Conservation (phyloP, 106 monocot genomes). For the Agapanthus africanus region DNA sequence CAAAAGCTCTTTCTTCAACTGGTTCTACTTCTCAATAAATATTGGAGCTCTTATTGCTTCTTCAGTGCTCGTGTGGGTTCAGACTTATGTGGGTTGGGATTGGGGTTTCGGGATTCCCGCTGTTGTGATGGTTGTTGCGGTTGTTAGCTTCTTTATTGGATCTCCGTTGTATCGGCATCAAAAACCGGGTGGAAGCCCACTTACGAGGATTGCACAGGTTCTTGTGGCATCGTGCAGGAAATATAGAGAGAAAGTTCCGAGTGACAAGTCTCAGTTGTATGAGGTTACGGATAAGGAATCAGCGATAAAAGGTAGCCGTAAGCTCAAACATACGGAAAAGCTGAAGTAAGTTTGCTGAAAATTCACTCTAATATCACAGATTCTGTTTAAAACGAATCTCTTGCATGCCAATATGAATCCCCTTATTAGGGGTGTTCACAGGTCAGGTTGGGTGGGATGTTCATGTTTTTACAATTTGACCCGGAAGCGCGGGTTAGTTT, state of each 20-base stretch:
- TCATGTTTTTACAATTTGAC: too few species aligned
- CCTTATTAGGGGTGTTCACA: too few species aligned
- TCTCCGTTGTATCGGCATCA: slow-evolving; percentile 35
- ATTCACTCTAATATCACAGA: too few species aligned
- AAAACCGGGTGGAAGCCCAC: slow-evolving; percentile 46
- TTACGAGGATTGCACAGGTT: slow-evolving; percentile 44
- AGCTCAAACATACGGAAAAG: slow-evolving; percentile 41
- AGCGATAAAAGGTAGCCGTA: slow-evolving; percentile 36
- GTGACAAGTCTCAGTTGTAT: slow-evolving; percentile 34
- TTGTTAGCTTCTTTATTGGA: slow-evolving; percentile 44
- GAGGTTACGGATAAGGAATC: slow-evolving; percentile 37
- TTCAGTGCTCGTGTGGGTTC: slow-evolving; percentile 45
- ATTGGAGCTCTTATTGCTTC: slow-evolving; percentile 46
- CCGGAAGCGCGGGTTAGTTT: too few species aligned
- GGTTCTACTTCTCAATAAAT: slow-evolving; percentile 58
- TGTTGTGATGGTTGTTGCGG: slow-evolving; percentile 35
- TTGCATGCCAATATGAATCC: too few species aligned
- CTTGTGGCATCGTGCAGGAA: slow-evolving; percentile 32
- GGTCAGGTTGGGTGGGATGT: too few species aligned
- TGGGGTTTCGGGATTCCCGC: slow-evolving; percentile 54
- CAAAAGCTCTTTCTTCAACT: slow-evolving; percentile 65
- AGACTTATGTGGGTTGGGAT: slow-evolving; percentile 51
- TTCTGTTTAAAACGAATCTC: too few species aligned
- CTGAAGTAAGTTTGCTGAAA: slow-evolving; percentile 25
- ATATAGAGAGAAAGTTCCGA: slow-evolving; percentile 16